Base-by-base conservation (phyloP, 2,329 filamentous ascomycete genomes). In the Xylariaceae sp. region DNA sequence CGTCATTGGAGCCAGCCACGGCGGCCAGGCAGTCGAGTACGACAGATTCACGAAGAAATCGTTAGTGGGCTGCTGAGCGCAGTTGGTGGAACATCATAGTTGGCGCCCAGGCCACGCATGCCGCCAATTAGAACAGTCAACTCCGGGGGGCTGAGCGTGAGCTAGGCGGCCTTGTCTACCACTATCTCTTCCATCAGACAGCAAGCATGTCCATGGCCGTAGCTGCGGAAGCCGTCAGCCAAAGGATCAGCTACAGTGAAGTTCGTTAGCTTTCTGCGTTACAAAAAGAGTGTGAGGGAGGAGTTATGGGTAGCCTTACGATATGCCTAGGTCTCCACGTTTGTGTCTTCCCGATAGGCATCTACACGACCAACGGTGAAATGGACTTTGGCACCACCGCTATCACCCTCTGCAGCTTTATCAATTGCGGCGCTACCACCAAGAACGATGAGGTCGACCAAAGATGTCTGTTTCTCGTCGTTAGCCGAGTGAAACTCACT, bases 41-140 rank as follows among this genome's bases (percentile, higher is more conserved):
- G n/a, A n/a, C 2, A 93, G 79, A 76, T 92, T 91, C 74, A 90
- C 82, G 70, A 92, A 93, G 81, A 91, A 92, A 77, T 92, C 90
- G 75, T 90, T 92, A 71, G 86, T 90, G 66, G 92, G 80, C 65
- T 84, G 75, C 37, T 89, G 89, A 0, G 87, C 86, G 7, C 78
- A 79, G 65, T 80, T 79, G 57, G 90, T 93, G 69, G 92, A 80
- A 58, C 86, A 66, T 92, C 88, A 60, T 80, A 90, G 79, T 92
- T 93, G 72, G 83, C 78, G 70, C 85, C 84, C 50, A 92, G 78
- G 1, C 80, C 82, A 64, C 90, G 89, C 53, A 92, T 78, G 73
- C 90, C 90, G 64, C 89, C 90, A 23, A 92, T 74, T 0, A 92
- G 80, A 3, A 84, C 89, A 1, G 87, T 86, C 70, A 91, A 67